A percentile compares a stretch with the other conserved stretches of the same genome.
Evolutionary conservation across 768 basidiomycete genomes (phyloP).

Genomic region (Porphyrellus cyaneotinctus): DNA sequence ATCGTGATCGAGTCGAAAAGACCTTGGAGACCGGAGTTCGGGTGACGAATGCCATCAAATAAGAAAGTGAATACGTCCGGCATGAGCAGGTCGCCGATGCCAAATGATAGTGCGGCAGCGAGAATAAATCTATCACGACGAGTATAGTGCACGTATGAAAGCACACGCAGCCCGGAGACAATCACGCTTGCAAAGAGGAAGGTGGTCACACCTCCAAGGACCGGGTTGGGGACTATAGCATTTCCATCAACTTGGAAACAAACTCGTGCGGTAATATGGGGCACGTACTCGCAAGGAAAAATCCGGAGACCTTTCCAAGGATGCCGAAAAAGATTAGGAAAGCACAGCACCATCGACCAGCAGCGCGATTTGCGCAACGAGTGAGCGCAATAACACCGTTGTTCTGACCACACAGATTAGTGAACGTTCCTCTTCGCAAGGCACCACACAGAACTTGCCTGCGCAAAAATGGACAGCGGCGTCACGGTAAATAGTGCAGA

Average conservation of each 20-base stretch:
- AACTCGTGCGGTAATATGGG: background rate
- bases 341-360: constrained; percentile 74
- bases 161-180: constrained; percentile 66
- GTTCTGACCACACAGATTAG: constrained; percentile 41
- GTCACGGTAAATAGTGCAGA: constrained; percentile 80
- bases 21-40: constrained; percentile 56
- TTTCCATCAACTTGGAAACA: background rate
- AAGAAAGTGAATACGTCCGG: constrained; percentile 62
- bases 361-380: constrained; percentile 74
- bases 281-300: constrained; percentile 68
- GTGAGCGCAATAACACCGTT: constrained; percentile 83
- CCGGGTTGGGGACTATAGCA: constrained; percentile 62
- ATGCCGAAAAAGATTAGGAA: constrained; percentile 81
- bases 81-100: constrained; percentile 67
- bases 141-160: constrained; percentile 55
- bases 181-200: constrained; percentile 79
- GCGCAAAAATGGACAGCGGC: constrained; percentile 76
- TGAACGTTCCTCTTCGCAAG: background rate
- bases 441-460: constrained; percentile 28
- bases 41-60: constrained; percentile 56
- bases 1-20: constrained; percentile 78
- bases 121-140: constrained; percentile 68
- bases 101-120: constrained; percentile 64
- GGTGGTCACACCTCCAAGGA: constrained; percentile 82
- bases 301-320: constrained; percentile 77